Evolutionary conservation across 2,329 filamentous ascomycete genomes (phyloP).

Genomic region (Penicillium psychrosexuale): DNA sequence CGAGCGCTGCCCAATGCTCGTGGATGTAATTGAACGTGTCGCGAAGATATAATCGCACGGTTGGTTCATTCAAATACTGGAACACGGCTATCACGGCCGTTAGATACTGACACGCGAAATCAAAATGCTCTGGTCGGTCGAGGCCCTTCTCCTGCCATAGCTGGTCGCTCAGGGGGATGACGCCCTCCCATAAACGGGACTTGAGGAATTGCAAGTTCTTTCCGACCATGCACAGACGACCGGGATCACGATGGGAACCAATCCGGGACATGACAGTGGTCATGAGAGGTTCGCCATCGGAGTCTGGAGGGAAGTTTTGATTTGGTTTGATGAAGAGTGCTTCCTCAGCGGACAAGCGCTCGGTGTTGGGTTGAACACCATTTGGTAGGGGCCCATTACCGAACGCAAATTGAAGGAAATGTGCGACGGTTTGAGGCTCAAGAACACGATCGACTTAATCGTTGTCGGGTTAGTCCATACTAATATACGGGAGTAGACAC

Average conservation of each 20-base stretch:
- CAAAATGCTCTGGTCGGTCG: slow-evolving; percentile 17
- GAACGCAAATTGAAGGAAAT: slow-evolving; percentile 18
- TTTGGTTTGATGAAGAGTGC: not conserved
- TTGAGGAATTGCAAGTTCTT: slow-evolving; percentile 28
- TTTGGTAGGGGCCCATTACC: slow-evolving; percentile 14
- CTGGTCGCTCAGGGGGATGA: slow-evolving; percentile 25
- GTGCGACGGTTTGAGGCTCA: slow-evolving; percentile 23
- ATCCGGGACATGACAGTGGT: slow-evolving; percentile 11
- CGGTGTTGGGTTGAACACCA: slow-evolving; percentile 12
- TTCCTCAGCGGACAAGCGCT: slow-evolving; percentile 10
- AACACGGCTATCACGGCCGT: slow-evolving; percentile 22
- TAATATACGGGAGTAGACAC: not conserved
- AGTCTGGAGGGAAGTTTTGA: not conserved
- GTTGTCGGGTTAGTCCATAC: not conserved
- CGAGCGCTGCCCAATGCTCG: slow-evolving; percentile 15
- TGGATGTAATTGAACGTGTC: slow-evolving; percentile 26
- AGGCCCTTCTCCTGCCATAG: slow-evolving; percentile 24
- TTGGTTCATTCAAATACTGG: slow-evolving; percentile 23
- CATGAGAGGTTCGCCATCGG: slow-evolving; percentile 4
- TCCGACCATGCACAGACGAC: slow-evolving; percentile 18
- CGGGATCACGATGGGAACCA: slow-evolving; percentile 10
- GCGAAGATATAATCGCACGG: slow-evolving; percentile 14
- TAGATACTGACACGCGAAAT: slow-evolving; percentile 24
- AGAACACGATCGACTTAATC: slow-evolving; percentile 28
- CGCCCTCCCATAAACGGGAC: slow-evolving; percentile 25